Evolutionary conservation across 2,329 filamentous ascomycete genomes (phyloP).

Genomic region (Trichoderma simmonsii): DNA sequence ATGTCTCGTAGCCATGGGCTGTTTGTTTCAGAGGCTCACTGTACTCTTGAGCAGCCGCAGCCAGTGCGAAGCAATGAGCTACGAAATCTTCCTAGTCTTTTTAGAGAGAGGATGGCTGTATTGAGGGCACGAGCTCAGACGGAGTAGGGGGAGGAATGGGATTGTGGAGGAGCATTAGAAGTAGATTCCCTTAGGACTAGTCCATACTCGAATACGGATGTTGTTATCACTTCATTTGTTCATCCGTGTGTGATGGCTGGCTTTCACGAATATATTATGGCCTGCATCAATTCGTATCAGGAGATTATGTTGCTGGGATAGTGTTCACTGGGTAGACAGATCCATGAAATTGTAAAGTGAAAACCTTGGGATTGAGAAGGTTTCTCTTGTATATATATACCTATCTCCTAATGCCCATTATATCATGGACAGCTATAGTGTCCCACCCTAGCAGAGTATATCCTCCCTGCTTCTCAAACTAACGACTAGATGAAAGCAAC

Average conservation of each 20-base stretch:
- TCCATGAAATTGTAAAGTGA: neutral
- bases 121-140: constrained; percentile 12
- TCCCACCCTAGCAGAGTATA: neutral
- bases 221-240: neutral
- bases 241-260: neutral
- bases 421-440: neutral
- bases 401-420: neutral
- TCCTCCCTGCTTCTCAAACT: neutral
- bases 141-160: neutral
- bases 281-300: neutral
- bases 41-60: constrained; percentile 31
- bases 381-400: neutral
- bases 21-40: constrained; percentile 29
- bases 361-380: neutral
- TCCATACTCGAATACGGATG: neutral
- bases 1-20: constrained; percentile 24
- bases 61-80: constrained; percentile 32
- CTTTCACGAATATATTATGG: neutral
- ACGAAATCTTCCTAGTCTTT: constrained; percentile 28
- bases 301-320: neutral
- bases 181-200: neutral
- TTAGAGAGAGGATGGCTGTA: constrained; percentile 13
- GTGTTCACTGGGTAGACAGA: neutral
- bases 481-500: neutral
- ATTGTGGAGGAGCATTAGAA: neutral